phyloP scores from a whole-genome alignment of 352 stramenopile species.

The Phytophthora meadii region DNA sequence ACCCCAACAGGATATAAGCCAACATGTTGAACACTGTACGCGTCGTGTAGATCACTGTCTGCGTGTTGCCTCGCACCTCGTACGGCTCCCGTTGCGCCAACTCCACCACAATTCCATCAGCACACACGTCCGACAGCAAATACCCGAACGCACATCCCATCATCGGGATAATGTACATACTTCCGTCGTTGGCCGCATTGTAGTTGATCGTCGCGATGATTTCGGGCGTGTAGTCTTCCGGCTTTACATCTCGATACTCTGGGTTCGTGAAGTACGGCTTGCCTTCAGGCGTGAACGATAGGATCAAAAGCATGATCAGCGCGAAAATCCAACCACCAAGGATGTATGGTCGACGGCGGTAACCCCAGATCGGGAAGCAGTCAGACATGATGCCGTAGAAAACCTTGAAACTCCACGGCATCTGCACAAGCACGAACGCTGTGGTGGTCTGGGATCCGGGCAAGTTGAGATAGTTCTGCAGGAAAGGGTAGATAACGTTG shows the following conservation, averaged over 20 bases:
- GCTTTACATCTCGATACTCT: constrained; percentile 47
- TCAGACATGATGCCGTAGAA: constrained; percentile 68
- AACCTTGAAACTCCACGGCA: constrained; percentile 72
- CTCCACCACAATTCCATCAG: constrained; percentile 57
- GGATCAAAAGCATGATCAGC: constrained; percentile 46
- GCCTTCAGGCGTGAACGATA: constrained; percentile 42
- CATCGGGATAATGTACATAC: constrained; percentile 54
- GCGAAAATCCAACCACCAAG: constrained; percentile 53
- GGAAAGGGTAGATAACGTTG: constrained; percentile 61
- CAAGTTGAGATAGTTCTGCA: constrained; percentile 66
- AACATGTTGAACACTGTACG: constrained; percentile 48
- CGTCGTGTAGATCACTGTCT: constrained; percentile 64
- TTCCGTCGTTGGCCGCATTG: constrained; percentile 37
- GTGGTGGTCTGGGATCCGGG: constrained; percentile 52
- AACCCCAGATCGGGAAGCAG: constrained; percentile 66
- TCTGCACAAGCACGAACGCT: constrained; percentile 53
- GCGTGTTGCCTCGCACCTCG: constrained; percentile 44
- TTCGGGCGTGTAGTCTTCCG: constrained; percentile 50
- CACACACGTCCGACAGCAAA: constrained; percentile 54
- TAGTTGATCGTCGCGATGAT: constrained; percentile 55
- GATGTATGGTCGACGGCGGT: constrained; percentile 62
- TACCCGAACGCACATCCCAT: constrained; percentile 57
- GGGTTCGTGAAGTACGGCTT: constrained; percentile 54
- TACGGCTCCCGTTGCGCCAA: constrained; percentile 55
- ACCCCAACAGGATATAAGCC: constrained; percentile 45